phyloP scores from a whole-genome alignment of 352 stramenopile species.

The Plasmopara muralis region DNA sequence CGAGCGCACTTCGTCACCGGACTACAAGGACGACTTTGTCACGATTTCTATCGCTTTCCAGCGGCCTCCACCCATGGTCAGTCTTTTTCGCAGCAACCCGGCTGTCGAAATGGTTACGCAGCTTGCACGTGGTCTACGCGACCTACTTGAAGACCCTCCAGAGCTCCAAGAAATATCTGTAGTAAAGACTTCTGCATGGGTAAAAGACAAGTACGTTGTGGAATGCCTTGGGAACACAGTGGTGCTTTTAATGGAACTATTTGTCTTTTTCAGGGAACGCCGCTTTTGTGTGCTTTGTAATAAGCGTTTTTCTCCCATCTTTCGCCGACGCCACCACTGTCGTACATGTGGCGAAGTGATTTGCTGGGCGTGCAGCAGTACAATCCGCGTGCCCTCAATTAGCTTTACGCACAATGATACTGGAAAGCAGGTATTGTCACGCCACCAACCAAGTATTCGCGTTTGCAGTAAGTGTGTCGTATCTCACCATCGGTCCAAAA shows the following conservation, averaged over 20 bases:
- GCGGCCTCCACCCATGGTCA: constrained; percentile 71
- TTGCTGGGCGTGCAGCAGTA: constrained; percentile 83
- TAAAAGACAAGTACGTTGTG: constrained; percentile 70
- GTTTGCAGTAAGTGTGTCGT: constrained; percentile 82
- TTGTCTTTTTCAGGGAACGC: constrained; percentile 41
- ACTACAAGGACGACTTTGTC: constrained; percentile 71
- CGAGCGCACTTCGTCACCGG: constrained; percentile 50
- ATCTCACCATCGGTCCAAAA: constrained; percentile 70
- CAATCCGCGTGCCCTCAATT: constrained; percentile 76
- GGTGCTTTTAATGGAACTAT: constrained; percentile 12
- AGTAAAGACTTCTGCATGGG: constrained; percentile 74
- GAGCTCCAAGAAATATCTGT: constrained; percentile 77
- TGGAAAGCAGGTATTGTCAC: constrained; percentile 68
- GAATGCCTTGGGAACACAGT: background rate
- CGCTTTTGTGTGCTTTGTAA: constrained; percentile 80
- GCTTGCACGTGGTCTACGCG: constrained; percentile 68
- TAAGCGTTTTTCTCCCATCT: constrained; percentile 75
- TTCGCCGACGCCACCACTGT: constrained; percentile 83
- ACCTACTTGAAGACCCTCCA: constrained; percentile 70
- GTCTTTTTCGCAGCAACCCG: constrained; percentile 75
- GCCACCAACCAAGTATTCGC: constrained; percentile 75
- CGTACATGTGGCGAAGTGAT: constrained; percentile 85
- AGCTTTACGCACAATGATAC: constrained; percentile 81
- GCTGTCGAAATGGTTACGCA: constrained; percentile 80
- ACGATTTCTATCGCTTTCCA: constrained; percentile 84